Base-by-base conservation (phyloP, 2,329 filamentous ascomycete genomes). In the Colletotrichum echinochloae region DNA sequence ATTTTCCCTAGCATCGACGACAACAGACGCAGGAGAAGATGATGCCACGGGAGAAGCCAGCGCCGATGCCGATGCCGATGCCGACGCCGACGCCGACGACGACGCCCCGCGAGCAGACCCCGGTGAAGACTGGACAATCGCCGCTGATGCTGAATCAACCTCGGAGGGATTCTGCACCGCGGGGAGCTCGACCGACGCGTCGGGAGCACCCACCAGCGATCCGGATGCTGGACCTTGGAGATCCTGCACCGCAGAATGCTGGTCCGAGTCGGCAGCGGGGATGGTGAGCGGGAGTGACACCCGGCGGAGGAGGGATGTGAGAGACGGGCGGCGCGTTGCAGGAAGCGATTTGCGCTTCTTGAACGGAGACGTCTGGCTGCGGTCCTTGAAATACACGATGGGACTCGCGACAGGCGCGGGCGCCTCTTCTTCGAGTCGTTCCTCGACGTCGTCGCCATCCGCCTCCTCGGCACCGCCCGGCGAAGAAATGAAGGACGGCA, bases 1-100 rank as follows among this genome's bases (percentile, higher is more conserved):
- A 49, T 71, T 71, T 28, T 71, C 69, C 37, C 69, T 59, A 9
- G 49, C 65, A 6, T 71, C 69, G 12, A 71, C 65, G 8, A 64
- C 65, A 2, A 71, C 60, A 0, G 66, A 61, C 39, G 60, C 48
- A 26, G 69, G 66, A 26, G 65, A 55, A 1, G 69, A 55, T 7
- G 62, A 35, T n/a, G 28, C 59, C 20, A 12, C 20, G 33, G 55
- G 55, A 20, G 55, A 59, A 23, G 55, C 55, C 39, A 23, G 46
- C 23, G 35, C 55, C 37, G 46, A 28, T 7, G 37, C 39, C 37
- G 55, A 41, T 9, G n/a, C n/a, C n/a, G 55, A 59, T 16, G 55
- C 55, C 39, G 16, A 59, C 23, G 35, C 55, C 37, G 46, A 28
- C 12, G 37, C 39, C 37, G 55, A 41, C 14, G 37, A n/a, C 3